phyloP scores from a whole-genome alignment of 2,329 filamentous ascomycete species.

The Trichoderma sp. region DNA sequence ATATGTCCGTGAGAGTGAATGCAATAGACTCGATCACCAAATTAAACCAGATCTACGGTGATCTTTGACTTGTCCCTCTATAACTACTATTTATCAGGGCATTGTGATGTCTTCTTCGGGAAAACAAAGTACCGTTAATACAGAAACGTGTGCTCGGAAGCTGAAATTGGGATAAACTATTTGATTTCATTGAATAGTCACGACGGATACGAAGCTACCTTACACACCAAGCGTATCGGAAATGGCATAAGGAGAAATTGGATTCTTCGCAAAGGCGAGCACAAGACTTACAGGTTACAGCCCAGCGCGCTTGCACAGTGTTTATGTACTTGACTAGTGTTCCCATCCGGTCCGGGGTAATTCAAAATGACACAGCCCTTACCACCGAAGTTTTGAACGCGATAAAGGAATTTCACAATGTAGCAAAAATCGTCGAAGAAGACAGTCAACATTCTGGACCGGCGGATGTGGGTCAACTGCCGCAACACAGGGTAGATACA shows the following conservation, averaged over 20 bases:
- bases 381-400: not conserved
- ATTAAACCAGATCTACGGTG: not conserved
- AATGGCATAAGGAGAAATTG: not conserved
- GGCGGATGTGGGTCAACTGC: not conserved
- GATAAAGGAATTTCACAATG: not conserved
- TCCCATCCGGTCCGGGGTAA: not conserved
- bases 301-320: not conserved
- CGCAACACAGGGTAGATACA: not conserved
- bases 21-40: not conserved
- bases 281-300: not conserved
- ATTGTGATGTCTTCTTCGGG: not conserved
- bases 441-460: not conserved
- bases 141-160: not conserved
- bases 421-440: not conserved
- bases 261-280: not conserved
- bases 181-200: not conserved
- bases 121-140: not conserved
- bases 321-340: not conserved
- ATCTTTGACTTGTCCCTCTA: not conserved
- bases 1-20: not conserved
- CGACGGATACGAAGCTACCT: not conserved
- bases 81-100: not conserved
- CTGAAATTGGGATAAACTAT: not conserved
- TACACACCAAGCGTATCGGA: not conserved
- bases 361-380: not conserved